Evolutionary conservation across 441 rosid species (phyloP).

Genomic region (Bocquillonia castaneifolia): DNA sequence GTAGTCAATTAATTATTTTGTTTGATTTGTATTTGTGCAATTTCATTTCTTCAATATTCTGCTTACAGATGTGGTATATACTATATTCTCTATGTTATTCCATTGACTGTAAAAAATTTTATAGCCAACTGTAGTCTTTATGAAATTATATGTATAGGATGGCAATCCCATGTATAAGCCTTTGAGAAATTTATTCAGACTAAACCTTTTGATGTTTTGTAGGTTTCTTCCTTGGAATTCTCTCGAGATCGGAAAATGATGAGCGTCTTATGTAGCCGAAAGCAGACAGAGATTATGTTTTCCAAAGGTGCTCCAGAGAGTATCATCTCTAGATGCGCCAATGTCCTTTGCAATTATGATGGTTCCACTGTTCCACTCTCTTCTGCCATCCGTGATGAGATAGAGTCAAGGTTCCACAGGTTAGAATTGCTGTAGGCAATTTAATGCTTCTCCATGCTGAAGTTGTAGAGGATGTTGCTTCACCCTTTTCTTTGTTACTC

Average conservation of each 20-base stretch:
- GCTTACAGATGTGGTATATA: not conserved
- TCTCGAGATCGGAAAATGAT: slow-evolving; percentile 99
- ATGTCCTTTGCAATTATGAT: slow-evolving; percentile 72
- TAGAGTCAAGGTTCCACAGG: slow-evolving; percentile 85
- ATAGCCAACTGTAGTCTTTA: not conserved
- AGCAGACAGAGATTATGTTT: slow-evolving; percentile 68
- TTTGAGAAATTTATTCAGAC: slow-evolving; percentile 10
- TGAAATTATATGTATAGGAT: not conserved
- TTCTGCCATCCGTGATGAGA: slow-evolving; percentile 57
- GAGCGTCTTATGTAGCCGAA: slow-evolving; percentile 87
- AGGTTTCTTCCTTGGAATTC: slow-evolving; percentile 89
- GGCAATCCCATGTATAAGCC: not conserved
- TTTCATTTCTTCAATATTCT: not conserved
- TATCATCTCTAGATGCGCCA: slow-evolving; percentile 80
- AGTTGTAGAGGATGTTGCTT: not conserved
- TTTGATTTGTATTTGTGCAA: not conserved
- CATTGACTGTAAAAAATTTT: slow-evolving; percentile 2
- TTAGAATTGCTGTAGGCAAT: slow-evolving; percentile 29
- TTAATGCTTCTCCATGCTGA: not conserved
- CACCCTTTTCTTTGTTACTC: not conserved
- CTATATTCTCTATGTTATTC: too few species aligned
- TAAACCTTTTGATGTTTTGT: slow-evolving; percentile 26
- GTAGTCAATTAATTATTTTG: not conserved
- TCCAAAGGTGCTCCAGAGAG: slow-evolving; percentile 99
- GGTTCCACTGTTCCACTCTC: slow-evolving; percentile 80